Percentiles rank a stretch among this genome's conserved stretches.
Evolutionary conservation across 257 asterid genomes (phyloP).

Genomic region (Petunia secreta): DNA sequence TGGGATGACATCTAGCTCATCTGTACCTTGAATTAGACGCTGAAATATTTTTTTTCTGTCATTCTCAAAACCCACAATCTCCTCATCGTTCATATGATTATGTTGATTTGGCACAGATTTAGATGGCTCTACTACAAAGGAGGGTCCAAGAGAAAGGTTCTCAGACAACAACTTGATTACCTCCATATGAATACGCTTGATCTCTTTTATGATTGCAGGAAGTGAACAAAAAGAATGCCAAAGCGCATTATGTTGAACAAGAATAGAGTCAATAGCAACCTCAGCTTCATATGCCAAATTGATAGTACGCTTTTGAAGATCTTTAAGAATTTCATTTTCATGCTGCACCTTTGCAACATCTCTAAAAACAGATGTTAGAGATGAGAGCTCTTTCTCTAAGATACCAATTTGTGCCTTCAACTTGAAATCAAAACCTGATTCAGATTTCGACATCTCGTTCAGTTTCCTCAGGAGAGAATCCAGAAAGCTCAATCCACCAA

Average conservation of each 20-base stretch:
- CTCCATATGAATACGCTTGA: not conserved
- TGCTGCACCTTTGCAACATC: not conserved
- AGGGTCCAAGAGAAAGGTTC: not conserved
- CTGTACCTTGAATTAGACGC: not conserved
- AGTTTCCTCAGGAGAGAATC: not conserved
- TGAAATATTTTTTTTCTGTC: too few relatives aligned
- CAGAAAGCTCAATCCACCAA: not conserved
- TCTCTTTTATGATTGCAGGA: not conserved
- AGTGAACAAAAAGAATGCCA: not conserved
- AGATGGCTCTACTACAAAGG: not conserved
- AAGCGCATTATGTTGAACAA: not conserved
- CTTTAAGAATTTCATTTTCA: not conserved
- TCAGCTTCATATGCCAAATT: slow-evolving; percentile 11
- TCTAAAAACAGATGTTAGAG: not conserved
- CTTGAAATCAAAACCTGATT: not conserved
- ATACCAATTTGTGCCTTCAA: not conserved
- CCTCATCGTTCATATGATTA: not conserved
- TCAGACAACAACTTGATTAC: not conserved
- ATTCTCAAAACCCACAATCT: not conserved
- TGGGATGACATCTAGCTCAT: not conserved
- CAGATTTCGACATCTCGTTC: not conserved
- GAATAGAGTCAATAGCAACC: not conserved
- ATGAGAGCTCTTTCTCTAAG: not conserved
- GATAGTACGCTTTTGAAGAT: not conserved
- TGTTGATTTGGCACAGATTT: not conserved